phyloP scores from a whole-genome alignment of 371 early-diverging fungal species.

The Lichtheimia hyalospora region DNA sequence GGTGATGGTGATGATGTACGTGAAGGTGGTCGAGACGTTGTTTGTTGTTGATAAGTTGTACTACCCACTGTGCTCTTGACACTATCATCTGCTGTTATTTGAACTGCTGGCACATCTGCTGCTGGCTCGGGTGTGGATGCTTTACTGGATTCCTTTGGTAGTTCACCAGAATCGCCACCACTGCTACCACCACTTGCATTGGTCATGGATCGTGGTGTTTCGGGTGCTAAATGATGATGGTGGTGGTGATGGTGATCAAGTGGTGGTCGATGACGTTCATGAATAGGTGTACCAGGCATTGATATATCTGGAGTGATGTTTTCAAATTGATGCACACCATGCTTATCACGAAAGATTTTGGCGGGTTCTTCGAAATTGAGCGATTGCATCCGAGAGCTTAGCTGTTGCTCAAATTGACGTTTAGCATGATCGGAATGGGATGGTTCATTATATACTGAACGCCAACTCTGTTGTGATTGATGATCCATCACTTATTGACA shows the following conservation, averaged over 20 bases:
- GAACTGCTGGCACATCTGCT: no score
- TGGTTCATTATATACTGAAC: not conserved
- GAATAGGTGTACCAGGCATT: conserved; percentile 25
- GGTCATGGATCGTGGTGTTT: not conserved
- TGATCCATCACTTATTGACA: not conserved
- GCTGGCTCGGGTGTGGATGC: no score
- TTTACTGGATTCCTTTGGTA: no score
- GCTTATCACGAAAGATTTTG: conserved; percentile 30
- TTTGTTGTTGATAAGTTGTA: no score
- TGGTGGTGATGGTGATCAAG: not conserved
- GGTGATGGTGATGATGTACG: not conserved
- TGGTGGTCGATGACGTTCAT: not conserved
- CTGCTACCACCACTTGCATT: not conserved
- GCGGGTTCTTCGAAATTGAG: conserved; percentile 35
- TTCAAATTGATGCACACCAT: conserved; percentile 36
- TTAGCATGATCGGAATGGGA: not conserved
- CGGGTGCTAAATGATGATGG: conserved; percentile 1
- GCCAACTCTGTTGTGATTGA: not conserved
- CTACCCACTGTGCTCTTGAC: no score
- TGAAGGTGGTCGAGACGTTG: not conserved
- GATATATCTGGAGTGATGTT: conserved; percentile 36
- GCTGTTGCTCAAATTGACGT: not conserved
- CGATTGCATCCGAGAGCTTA: conserved; percentile 22
- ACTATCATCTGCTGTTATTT: no score
- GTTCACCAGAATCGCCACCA: not conserved